Evolutionary conservation across 257 asterid genomes (phyloP), one percentile per base, ranked within the genome.

Genomic region (Oldenlandia corymbosa): DNA sequence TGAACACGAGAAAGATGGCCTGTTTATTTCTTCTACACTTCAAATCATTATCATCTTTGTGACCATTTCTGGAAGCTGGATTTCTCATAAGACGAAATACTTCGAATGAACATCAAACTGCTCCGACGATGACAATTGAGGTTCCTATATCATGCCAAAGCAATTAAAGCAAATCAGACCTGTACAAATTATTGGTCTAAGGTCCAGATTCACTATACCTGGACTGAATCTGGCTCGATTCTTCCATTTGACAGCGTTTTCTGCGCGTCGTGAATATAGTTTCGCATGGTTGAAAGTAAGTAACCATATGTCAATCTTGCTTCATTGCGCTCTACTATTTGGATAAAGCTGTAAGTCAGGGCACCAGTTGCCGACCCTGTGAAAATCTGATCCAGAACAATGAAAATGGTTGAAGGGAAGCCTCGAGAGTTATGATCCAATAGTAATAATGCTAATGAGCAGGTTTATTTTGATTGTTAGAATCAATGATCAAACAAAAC

Each of bases 261-360:
- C 46, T 79, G 84, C 23, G 76, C 83, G 43, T 78, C 79, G 14
- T 68, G 58, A 43, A 91, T 81, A 37, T 58, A 74, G 21, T 77
- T 50, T 64, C 76, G 81, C 84, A 91, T 74, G 43, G 58, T 26
- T 41, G 67, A 47, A 23, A 90, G 81, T 46, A 84, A 78, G 63
- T 60, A 71, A 11, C 93, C 95, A 31, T 90, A 90, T 34, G 88
- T 82, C 72, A 81, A 16, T 59, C 65, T 62, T n/a, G 82, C 80
- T 64, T 79, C 83, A 1, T 56, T 56, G 66, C 78, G 73, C 67
- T 71, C 78, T 72, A 88, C n/a, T 21, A 81, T 71, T 70, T 74
- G 74, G 72, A 82, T 79, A 71, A 90, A 84, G 83, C 84, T 78
- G 62, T 76, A 83, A 71, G 97, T 90, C 67, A 90, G 68, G 36